Base-by-base conservation (phyloP, 768 basidiomycete genomes). In the Imleria badia region DNA sequence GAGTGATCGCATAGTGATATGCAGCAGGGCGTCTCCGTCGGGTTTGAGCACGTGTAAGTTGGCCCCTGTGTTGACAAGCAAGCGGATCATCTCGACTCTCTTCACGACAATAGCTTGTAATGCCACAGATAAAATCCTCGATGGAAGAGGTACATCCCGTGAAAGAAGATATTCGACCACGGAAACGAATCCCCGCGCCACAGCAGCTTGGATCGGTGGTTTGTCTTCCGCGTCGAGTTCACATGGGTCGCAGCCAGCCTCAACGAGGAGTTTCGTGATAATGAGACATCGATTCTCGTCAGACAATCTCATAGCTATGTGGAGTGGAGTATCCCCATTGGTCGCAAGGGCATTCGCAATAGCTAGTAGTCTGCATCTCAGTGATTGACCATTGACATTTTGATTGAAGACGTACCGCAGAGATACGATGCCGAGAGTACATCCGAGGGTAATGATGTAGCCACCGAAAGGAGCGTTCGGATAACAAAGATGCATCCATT, bases 311-410 rank as follows among this genome's bases (percentile, higher is more conserved):
- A 58, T 45, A 2, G 45, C 50, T 4, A 59, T 1, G 12, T 59
- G 58, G 0, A 59, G 36, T 1, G 43, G 58, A 11, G 58, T 52
- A 29, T 59, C 56, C 3, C 58, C 58, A 14, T 59, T 59, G 12
- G 6, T 8, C 10, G 47, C 33, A 13, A 59, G 1, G 0, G 39
- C 26, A 43, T 49, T 26, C 3, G 14, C 6, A 1, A 56, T 23
- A 7, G 17, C 59, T n/a, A n/a, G n/a, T 60, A 6, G 0, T 17
- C 6, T 1, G 7, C 11, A 13, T 13, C 0, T 60, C 34, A 60
- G 34, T 5, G 2, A 9, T 22, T 3, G 11, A 9, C 3, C 0
- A 10, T 5, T 6, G 6, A 1, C 6, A 4, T 19, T 20, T 1
- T 4, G 11, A n/a, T 20, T 2, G 3, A 34, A n/a, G 17, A 30